phyloP scores from a whole-genome alignment of 129 eudicot genomes.

The Mikania micrantha region DNA sequence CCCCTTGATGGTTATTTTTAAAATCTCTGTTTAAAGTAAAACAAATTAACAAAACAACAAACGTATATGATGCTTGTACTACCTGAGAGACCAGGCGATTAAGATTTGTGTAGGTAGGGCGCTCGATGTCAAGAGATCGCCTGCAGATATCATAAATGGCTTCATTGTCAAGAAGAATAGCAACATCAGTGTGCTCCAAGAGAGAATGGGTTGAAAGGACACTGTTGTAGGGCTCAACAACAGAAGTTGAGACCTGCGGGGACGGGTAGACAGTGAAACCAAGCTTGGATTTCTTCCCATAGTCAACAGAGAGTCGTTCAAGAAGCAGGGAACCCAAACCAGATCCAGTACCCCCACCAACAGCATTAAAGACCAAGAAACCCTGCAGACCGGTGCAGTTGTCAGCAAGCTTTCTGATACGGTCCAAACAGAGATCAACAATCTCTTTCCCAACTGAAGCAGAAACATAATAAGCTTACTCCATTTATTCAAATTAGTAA shows the following conservation, averaged over 20 bases:
- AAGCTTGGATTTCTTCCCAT: constrained; percentile 33
- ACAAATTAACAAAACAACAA: not conserved
- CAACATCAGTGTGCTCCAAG: constrained; percentile 65
- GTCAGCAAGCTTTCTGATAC: constrained; percentile 72
- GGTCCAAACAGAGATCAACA: constrained; percentile 65
- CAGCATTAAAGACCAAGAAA: constrained; percentile 63
- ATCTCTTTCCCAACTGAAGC: constrained; percentile 62
- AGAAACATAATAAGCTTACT: not conserved
- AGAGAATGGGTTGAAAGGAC: constrained; percentile 68
- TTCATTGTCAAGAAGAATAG: constrained; percentile 67
- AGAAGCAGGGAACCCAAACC: constrained; percentile 60
- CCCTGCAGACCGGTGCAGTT: constrained; percentile 83
- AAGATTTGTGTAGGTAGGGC: constrained; percentile 66
- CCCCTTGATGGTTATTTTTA: too few relatives aligned
- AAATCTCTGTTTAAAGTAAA: too few relatives aligned
- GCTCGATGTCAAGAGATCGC: constrained; percentile 67
- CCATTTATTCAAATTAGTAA: not conserved
- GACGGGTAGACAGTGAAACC: constrained; percentile 67
- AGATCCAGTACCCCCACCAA: constrained; percentile 46
- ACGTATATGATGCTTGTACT: not conserved
- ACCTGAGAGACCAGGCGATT: constrained; percentile 68
- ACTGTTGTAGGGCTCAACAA: constrained; percentile 57
- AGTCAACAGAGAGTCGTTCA: constrained; percentile 65
- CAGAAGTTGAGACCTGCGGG: constrained; percentile 66
- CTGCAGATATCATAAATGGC: constrained; percentile 75